Evolutionary conservation across 2,329 filamentous ascomycete genomes (phyloP).

Genomic region (Xylariales sp.): DNA sequence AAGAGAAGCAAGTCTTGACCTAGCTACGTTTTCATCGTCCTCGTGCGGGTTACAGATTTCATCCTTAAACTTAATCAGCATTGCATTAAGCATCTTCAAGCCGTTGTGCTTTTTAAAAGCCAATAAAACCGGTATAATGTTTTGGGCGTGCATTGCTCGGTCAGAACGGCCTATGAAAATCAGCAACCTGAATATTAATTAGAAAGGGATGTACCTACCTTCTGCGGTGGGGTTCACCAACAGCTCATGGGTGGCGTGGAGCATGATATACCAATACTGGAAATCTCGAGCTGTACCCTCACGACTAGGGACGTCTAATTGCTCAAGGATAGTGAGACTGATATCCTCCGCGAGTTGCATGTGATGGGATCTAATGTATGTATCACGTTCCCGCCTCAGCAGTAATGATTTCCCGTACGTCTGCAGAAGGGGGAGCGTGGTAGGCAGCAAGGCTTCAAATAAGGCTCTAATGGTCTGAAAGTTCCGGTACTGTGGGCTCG

Average conservation of each 20-base stretch:
- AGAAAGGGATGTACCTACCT: conserved; percentile 35
- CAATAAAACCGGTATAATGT: conserved; percentile 81
- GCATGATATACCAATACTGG: conserved; percentile 83
- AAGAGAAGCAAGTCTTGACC: conserved; percentile 62
- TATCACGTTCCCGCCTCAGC: conserved; percentile 77
- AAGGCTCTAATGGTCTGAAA: conserved; percentile 80
- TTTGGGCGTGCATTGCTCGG: conserved; percentile 63
- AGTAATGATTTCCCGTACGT: conserved; percentile 85
- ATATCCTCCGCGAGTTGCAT: conserved; percentile 72
- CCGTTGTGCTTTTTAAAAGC: conserved; percentile 88
- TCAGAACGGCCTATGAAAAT: conserved; percentile 56
- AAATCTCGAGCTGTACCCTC: conserved; percentile 72
- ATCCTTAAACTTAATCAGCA: conserved; percentile 75
- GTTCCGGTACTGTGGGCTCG: conserved; percentile 70
- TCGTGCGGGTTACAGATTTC: conserved; percentile 59
- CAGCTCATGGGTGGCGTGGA: conserved; percentile 82
- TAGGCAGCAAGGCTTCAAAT: conserved; percentile 80
- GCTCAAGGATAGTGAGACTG: conserved; percentile 75
- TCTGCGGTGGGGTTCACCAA: conserved; percentile 73
- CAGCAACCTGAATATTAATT: conserved; percentile 40
- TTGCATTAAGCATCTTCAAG: conserved; percentile 76
- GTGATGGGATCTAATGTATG: conserved; percentile 65
- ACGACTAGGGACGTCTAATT: conserved; percentile 65
- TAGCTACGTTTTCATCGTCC: conserved; percentile 58
- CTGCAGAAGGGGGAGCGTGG: conserved; percentile 87